Percentiles rank a stretch among this genome's conserved stretches.
These are phyloP conservation scores for Tuctoria greenei DNA, from an alignment of 176 grass and related monocot genomes.

Conservation along the genomic window DNA sequence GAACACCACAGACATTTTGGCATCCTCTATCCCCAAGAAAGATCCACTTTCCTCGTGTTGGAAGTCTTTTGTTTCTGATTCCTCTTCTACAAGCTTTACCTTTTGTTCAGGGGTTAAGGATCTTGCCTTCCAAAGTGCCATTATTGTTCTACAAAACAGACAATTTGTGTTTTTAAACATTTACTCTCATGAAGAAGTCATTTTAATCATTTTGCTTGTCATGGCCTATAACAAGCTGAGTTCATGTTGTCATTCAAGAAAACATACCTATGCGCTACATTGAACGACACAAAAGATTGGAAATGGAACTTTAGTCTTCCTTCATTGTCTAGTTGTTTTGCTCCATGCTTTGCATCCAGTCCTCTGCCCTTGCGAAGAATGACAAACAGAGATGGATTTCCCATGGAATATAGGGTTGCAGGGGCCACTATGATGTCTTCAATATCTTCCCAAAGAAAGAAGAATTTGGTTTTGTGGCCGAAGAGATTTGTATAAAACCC, in stretches of 20 bases:
- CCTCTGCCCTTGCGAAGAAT: conserved; percentile 81
- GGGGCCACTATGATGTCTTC: conserved; percentile 72
- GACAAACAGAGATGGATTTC: conserved; percentile 72
- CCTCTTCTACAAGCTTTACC: conserved; percentile 81
- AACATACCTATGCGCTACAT: conserved; percentile 53
- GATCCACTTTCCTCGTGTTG: conserved; percentile 62
- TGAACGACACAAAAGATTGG: conserved; percentile 93
- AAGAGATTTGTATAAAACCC: conserved; percentile 92
- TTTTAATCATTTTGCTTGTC: conserved; percentile 6
- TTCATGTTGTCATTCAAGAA: conserved; percentile 26
- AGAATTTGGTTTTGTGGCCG: conserved; percentile 97
- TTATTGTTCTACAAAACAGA: conserved; percentile 75
- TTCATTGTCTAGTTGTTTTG: conserved; percentile 70
- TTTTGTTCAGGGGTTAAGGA: conserved; percentile 90
- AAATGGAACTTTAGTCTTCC: conserved; percentile 87
- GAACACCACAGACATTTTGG: conserved; percentile 69
- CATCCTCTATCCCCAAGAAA: conserved; percentile 87
- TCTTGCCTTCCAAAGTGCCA: conserved; percentile 84
- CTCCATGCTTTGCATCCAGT: conserved; percentile 81
- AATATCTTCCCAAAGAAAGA: conserved; percentile 99
- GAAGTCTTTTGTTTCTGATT: conserved; percentile 63
- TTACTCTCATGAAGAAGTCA: conserved; percentile 8
- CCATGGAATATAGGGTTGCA: conserved; percentile 78
- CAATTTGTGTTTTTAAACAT: conserved; percentile 11
- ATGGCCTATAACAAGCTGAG: conserved; percentile 5